Conservation (phyloP, 2,329 filamentous ascomycete genomes). For the Xylaria sp. region DNA sequence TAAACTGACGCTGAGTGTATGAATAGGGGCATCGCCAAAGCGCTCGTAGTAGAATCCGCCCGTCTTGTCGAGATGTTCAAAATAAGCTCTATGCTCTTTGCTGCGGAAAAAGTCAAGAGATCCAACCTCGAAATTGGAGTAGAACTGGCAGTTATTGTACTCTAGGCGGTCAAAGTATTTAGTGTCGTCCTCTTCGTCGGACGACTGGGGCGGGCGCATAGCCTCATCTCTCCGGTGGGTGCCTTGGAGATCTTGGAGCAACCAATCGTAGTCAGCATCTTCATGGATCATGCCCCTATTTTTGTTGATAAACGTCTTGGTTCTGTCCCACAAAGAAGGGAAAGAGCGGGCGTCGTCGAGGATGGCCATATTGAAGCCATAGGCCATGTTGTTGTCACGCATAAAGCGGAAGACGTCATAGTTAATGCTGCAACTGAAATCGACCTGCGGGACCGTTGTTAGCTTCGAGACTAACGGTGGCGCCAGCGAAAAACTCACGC, state of each 20-base stretch:
- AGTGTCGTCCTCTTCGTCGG: slow-evolving; percentile 11
- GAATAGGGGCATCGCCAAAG: slow-evolving; percentile 55
- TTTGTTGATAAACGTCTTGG: slow-evolving; percentile 52
- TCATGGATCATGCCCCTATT: slow-evolving; percentile 52
- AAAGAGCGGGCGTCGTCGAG: slow-evolving; percentile 52
- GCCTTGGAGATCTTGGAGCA: slow-evolving; percentile 48
- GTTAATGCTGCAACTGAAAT: slow-evolving; percentile 66
- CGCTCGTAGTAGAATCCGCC: slow-evolving; percentile 56
- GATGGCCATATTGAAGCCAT: slow-evolving; percentile 65
- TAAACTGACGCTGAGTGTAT: slow-evolving; percentile 60
- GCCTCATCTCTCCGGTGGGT: slow-evolving; percentile 25
- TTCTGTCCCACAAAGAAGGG: slow-evolving; percentile 52
- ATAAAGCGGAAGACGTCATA: slow-evolving; percentile 89
- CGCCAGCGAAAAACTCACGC: slow-evolving; percentile 49
- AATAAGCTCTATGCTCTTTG: slow-evolving; percentile 52
- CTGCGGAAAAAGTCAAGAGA: slow-evolving; percentile 57
- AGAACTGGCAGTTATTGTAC: slow-evolving; percentile 57
- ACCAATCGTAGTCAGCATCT: slow-evolving; percentile 56
- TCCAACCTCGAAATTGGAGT: slow-evolving; percentile 61
- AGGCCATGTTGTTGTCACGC: slow-evolving; percentile 81
- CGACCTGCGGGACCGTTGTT: slow-evolving; percentile 48
- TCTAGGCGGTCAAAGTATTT: slow-evolving; percentile 41
- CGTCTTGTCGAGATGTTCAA: slow-evolving; percentile 54
- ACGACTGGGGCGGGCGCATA: background rate
- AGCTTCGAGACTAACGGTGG: background rate